Percentiles rank a stretch among this genome's conserved stretches.
Conservation (phyloP, 1,284 basidiomycete species). For the Takashimella tepidaria region DNA sequence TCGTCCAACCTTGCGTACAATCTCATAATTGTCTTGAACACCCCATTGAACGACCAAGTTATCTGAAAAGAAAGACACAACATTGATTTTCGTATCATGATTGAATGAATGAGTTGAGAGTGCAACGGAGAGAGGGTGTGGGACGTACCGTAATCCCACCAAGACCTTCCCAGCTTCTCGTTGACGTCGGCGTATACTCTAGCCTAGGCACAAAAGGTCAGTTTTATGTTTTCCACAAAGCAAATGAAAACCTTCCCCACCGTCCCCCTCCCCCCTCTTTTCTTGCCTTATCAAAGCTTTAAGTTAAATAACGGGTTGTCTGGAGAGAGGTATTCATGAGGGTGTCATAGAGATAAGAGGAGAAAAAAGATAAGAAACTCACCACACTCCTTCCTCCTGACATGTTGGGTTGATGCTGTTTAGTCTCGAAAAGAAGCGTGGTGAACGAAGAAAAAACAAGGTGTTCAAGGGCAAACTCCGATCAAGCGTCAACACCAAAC, state of each 20-base stretch:
- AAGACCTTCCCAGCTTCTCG: constrained; percentile 54
- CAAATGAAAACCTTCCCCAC: no score
- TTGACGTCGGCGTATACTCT: constrained; percentile 57
- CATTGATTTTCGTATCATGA: no score
- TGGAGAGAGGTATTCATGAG: background rate
- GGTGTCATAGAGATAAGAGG: background rate
- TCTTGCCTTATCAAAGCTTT: no score
- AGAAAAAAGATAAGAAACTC: constrained; percentile 6
- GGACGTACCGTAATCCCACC: constrained; percentile 59
- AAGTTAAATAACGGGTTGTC: no score
- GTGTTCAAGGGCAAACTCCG: no score
- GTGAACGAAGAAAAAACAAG: no score
- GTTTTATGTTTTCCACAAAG: no score
- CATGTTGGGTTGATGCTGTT: constrained; percentile 5
- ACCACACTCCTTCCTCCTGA: constrained; percentile 29
- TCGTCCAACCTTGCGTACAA: constrained; percentile 91
- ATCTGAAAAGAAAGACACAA: no score
- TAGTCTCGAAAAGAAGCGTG: background rate
- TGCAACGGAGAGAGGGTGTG: background rate
- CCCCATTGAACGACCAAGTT: constrained; percentile 93
- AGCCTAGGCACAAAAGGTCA: no score
- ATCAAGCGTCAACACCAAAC: no score
- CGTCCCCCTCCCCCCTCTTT: no score
- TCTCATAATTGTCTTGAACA: constrained; percentile 96
- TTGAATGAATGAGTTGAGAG: background rate